These are phyloP conservation scores for Pseudogymnoascus sp. DNA, from an alignment of 2,329 filamentous ascomycete genomes.

Conservation along the genomic window DNA sequence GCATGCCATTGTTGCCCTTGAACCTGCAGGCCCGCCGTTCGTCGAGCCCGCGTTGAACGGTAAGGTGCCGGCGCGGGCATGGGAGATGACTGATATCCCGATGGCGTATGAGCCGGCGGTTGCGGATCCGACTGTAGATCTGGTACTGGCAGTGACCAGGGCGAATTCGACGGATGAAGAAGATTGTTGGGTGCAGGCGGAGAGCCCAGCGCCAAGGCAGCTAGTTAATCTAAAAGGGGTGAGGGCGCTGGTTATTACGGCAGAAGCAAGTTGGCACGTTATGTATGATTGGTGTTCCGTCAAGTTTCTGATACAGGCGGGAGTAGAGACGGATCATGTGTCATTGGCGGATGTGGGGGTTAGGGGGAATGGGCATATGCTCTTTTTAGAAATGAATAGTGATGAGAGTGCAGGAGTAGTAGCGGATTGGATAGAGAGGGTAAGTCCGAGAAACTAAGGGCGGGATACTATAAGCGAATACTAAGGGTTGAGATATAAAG, in stretches of 20 bases:
- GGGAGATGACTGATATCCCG: conserved; percentile 42
- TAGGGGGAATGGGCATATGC: conserved; percentile 41
- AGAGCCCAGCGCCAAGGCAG: conserved; percentile 29
- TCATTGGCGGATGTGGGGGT: conserved; percentile 34
- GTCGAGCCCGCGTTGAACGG: conserved; percentile 34
- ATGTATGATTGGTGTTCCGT: conserved; percentile 40
- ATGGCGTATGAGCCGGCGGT: conserved; percentile 41
- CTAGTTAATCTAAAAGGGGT: conserved; percentile 31
- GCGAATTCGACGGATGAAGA: conserved; percentile 20
- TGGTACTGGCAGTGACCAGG: conserved; percentile 28
- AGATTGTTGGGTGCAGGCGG: conserved; percentile 31
- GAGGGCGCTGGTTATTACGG: conserved; percentile 35
- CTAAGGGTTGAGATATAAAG: neutral
- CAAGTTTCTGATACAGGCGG: conserved; percentile 37
- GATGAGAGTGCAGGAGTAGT: conserved; percentile 31
- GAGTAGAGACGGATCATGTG: conserved; percentile 31
- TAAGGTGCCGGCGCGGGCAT: conserved; percentile 29
- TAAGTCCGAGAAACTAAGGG: neutral
- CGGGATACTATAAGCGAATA: neutral
- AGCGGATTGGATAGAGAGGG: conserved; percentile 23
- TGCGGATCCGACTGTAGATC: conserved; percentile 29
- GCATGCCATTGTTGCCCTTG: conserved; percentile 36
- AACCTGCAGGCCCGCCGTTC: conserved; percentile 43
- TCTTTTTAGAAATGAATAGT: conserved; percentile 43
- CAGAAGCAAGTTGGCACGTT: conserved; percentile 38